phyloP scores from a whole-genome alignment of 2,329 filamentous ascomycete species.

The Microcyclosporella mali region DNA sequence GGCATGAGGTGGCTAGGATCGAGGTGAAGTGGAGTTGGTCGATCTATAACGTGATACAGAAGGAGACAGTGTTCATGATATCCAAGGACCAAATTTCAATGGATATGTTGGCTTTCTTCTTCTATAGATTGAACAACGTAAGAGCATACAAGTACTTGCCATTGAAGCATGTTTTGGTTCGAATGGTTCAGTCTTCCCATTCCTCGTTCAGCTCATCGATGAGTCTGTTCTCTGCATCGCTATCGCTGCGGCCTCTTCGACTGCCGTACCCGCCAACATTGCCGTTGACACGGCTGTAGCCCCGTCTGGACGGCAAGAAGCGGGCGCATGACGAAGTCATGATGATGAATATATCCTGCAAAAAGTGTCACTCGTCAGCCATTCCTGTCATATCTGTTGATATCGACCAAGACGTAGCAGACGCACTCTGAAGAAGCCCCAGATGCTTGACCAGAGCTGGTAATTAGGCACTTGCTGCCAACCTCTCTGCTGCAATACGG shows the following conservation, averaged over 20 bases:
- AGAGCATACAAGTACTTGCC: too few species aligned
- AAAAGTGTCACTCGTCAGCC: constrained; percentile 1
- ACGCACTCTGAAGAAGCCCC: constrained; percentile 71
- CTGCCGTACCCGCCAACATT: constrained; percentile 45
- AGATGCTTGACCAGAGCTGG: constrained; percentile 81
- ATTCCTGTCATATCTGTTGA: too few species aligned
- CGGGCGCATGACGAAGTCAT: constrained; percentile 63
- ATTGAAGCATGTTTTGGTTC: not conserved
- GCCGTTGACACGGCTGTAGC: constrained; percentile 59
- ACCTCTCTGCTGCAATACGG: constrained; percentile 85
- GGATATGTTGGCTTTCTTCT: too few species aligned
- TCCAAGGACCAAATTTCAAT: too few species aligned
- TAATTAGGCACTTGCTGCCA: constrained; percentile 97
- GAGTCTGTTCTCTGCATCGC: constrained; percentile 83
- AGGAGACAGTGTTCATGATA: too few species aligned
- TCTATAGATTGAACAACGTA: too few species aligned
- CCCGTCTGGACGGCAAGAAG: constrained; percentile 57
- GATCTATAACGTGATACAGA: constrained; percentile 3
- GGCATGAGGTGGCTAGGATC: not conserved
- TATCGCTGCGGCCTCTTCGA: constrained; percentile 37
- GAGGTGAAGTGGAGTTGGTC: constrained; percentile 1
- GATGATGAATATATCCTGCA: constrained; percentile 57
- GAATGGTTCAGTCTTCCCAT: constrained; percentile 71
- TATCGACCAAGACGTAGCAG: not conserved
- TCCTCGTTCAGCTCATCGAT: constrained; percentile 97